phyloP scores from a whole-genome alignment of 345 rosid genomes.

The Aquilaria malaccensis region DNA sequence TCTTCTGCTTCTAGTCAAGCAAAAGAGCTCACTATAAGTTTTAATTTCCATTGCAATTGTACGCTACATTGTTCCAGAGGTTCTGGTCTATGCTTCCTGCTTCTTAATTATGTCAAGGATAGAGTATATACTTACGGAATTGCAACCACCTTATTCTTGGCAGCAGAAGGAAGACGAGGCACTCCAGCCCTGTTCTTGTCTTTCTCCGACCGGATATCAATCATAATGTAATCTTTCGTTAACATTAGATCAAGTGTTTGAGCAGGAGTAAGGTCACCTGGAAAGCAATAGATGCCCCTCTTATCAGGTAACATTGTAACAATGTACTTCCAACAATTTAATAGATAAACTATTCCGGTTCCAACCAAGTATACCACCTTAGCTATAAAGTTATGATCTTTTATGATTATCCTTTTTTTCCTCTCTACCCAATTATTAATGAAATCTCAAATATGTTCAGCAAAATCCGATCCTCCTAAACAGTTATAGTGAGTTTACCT shows the following conservation, averaged over 20 bases:
- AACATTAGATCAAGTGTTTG: conserved; percentile 71
- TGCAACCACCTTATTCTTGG: conserved; percentile 66
- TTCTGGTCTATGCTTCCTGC: background rate
- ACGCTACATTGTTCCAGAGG: no score
- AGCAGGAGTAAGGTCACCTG: conserved; percentile 84
- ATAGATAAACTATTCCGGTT: background rate
- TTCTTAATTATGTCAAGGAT: no score
- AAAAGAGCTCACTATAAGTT: no score
- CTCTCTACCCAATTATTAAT: background rate
- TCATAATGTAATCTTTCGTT: conserved; percentile 47
- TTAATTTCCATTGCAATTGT: no score
- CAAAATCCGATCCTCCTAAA: background rate
- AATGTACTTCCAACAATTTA: no score
- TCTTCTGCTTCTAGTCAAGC: no score
- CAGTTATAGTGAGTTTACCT: conserved; percentile 34
- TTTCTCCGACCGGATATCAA: conserved; percentile 90
- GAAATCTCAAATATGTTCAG: background rate
- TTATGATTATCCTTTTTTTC: background rate
- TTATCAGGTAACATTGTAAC: background rate
- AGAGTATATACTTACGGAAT: conserved; percentile 59
- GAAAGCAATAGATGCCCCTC: conserved; percentile 3
- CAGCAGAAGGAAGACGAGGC: conserved; percentile 91
- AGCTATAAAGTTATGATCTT: background rate
- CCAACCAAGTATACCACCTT: background rate
- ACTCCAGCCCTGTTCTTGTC: conserved; percentile 81